These are phyloP conservation scores for Jatropha curcas DNA, from an alignment of 345 rosid species.

Conservation along the genomic window DNA sequence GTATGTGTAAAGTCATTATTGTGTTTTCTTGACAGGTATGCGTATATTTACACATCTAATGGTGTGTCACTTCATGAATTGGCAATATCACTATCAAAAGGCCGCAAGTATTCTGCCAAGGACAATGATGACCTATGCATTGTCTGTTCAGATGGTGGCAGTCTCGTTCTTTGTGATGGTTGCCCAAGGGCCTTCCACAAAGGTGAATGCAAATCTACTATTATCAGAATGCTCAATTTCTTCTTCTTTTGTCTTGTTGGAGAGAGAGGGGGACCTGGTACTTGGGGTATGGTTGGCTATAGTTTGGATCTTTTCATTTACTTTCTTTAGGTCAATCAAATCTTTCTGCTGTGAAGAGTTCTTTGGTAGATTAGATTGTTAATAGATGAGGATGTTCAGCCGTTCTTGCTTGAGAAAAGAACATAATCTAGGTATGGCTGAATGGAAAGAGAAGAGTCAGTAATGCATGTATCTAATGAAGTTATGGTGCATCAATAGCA, in stretches of 20 bases:
- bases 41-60: conserved; percentile 88
- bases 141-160: conserved; percentile 95
- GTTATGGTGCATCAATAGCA: background rate
- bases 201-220: conserved; percentile 46
- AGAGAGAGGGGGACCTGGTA: no score
- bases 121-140: conserved; percentile 83
- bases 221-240: background rate
- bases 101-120: conserved; percentile 71
- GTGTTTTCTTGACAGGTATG: conserved; percentile 58
- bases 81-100: conserved; percentile 86
- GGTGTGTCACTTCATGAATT: conserved; percentile 98
- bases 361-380: background rate
- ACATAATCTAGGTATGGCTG: background rate
- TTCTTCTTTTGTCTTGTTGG: background rate
- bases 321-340: no score
- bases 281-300: background rate
- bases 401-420: conserved; percentile 4
- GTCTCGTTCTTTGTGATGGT: conserved; percentile 91
- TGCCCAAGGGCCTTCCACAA: conserved; percentile 99
- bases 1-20: background rate
- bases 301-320: background rate
- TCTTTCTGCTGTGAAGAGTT: no score
- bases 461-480: background rate
- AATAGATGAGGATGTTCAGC: background rate
- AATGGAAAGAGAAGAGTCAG: background rate